A percentile compares a stretch with the other conserved stretches of the same genome.
phyloP scores from a whole-genome alignment of 441 rosid species.

The Breynia disticha region DNA sequence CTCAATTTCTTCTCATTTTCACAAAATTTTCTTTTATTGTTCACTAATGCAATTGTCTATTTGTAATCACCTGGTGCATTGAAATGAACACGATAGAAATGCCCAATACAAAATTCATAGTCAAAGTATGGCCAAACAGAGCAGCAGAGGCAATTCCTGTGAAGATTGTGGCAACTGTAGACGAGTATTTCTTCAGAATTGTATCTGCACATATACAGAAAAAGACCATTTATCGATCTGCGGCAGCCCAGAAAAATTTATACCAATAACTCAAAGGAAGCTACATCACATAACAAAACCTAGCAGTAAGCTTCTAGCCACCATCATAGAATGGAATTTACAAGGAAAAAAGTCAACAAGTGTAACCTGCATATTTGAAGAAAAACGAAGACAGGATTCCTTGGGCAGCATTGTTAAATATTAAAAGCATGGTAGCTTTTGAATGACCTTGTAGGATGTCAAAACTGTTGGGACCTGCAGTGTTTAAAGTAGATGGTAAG shows the following conservation, averaged over 20 bases:
- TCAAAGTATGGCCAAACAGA: slow-evolving; percentile 83
- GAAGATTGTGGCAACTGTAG: slow-evolving; percentile 97
- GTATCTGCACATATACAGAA: slow-evolving; percentile 59
- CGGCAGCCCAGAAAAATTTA: neutral
- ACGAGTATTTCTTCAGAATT: slow-evolving; percentile 96
- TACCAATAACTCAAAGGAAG: too few relatives aligned
- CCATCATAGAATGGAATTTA: neutral
- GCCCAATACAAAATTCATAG: slow-evolving; percentile 84
- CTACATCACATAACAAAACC: too few relatives aligned
- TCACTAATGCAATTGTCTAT: neutral
- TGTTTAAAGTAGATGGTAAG: neutral
- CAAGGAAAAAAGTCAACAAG: neutral
- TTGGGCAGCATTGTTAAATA: slow-evolving; percentile 86
- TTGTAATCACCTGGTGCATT: slow-evolving; percentile 81
- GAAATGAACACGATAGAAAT: slow-evolving; percentile 94
- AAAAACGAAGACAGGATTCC: slow-evolving; percentile 85
- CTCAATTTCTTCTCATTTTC: neutral
- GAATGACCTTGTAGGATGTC: slow-evolving; percentile 85
- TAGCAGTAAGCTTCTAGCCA: too few relatives aligned
- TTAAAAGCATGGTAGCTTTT: slow-evolving; percentile 77
- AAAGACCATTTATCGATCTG: slow-evolving; percentile 10
- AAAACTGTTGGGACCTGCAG: slow-evolving; percentile 61
- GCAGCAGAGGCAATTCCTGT: slow-evolving; percentile 94
- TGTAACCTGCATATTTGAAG: slow-evolving; percentile 86
- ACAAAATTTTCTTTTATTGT: too few relatives aligned